Base-by-base conservation (phyloP, 169 alveolate genomes). In the Plasmodium reichenowi region DNA sequence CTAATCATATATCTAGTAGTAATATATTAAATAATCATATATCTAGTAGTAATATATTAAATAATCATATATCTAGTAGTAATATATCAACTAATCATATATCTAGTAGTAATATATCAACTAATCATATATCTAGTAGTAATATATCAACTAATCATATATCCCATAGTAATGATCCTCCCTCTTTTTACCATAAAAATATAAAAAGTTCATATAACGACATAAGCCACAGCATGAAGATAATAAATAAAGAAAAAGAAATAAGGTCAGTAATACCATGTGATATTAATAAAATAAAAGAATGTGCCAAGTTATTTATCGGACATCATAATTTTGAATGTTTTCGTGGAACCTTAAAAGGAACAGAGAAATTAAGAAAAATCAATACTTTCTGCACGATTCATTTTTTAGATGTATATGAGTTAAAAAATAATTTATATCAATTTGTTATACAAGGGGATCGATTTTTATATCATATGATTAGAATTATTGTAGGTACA, bases 381-480 rank as follows among this genome's bases (percentile, higher is more conserved):
- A 62, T 83, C 10, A 68, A 83, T 60, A 70, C 91, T 2, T 68
- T 52, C 22, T 83, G 91, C 26, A 83, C 52, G 60, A 83, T 83
- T 26, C 59, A 56, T 17, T 83, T 68, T 67, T 26, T 83, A 17
- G 91, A 68, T 70, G 54, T 83, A 47, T 72, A 83, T 54, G 52
- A 83, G 68, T 3, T 83, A 58, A 67, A 62, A 47, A 70, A 63
- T 54, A 83, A 83, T 43, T 67, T 83, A 22, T 83, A 83, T 68
- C 91, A 83, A 17, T 83, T 83, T 83, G 66, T 29, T n/a, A 74
- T 94, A 8, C 91, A 83, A 17, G 96, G 96, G 6, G 93, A 94
- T 24, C 20, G 96, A 22, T 94, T 94, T 67, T 60, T 94, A 50
- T 94, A 94, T 56, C 93, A 92, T 50, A 94, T 94, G 96, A 93